Base-by-base conservation (phyloP, 306 rosid species). In the Elaeagnus macrophylla region DNA sequence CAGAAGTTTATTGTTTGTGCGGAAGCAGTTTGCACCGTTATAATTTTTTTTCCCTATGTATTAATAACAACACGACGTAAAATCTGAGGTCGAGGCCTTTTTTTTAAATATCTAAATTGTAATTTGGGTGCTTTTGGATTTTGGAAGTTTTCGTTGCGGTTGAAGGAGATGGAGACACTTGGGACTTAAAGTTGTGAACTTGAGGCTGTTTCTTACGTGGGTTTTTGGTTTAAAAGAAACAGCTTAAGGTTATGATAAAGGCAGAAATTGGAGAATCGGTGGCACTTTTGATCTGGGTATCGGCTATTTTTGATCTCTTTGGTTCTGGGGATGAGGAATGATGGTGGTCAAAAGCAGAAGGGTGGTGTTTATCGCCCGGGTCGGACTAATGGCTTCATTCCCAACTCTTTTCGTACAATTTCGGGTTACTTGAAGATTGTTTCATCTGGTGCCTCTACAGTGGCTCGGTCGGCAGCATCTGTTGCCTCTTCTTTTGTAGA, bases 391-490 rank as follows among this genome's bases (percentile, higher is more conserved):
- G 87, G 85, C 46, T 80, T 93, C 61, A 60, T 93, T 69, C 94
- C 99, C 6, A 82, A 70, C 75, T 84, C 96, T 2, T 74, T 93
- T 54, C 89, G 95, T 9, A 84, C 99, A 15, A 44, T 93, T 53
- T 93, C 99, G 12, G 81, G 95, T 64, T 93, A 87, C 74, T 64
- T 84, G 62, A 88, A 78, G 61, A 83, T 87, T 11, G 99, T 93
- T 35, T 87, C 99, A 1, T 79, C 93, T 0, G 95, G 99, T 53
- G 99, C 99, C 60, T 93, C 99, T 2, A 84, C 87, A 3, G 99
- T 93, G 40, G 99, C 96, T 0, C 76, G 95, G 39, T 88, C 99
- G 12, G 96, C 99, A 8, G 96, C 93, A 9, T 93, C 95, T 0
- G 96, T 77, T 48, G 99, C 99, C 8, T 82, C 95, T 9, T 82